These are phyloP conservation scores for Jamesozyma rosinii DNA, from an alignment of 805 yeast species.

Conservation along the genomic window DNA sequence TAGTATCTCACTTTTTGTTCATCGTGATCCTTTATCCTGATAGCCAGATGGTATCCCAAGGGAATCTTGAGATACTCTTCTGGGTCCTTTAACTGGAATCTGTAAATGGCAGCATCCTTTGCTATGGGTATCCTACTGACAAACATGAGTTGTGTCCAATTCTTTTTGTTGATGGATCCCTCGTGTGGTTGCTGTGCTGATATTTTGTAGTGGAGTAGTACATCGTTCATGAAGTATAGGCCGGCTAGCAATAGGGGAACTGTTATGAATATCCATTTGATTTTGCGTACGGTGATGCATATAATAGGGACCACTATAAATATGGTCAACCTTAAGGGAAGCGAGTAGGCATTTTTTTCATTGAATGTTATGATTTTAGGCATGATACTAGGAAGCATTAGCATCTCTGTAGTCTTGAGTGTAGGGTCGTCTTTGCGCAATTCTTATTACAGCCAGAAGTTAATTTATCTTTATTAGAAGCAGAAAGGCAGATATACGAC, in stretches of 20 bases:
- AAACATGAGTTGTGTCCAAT: slow-evolving; percentile 58
- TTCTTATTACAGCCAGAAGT: too few relatives aligned
- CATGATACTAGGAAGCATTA: not conserved
- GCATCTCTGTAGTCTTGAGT: not conserved
- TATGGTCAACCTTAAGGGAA: not conserved
- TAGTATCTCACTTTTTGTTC: slow-evolving; percentile 46
- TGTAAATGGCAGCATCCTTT: slow-evolving; percentile 58
- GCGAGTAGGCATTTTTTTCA: not conserved
- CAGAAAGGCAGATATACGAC: too few relatives aligned
- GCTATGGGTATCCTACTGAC: slow-evolving; percentile 62
- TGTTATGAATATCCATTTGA: not conserved
- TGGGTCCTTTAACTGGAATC: slow-evolving; percentile 54
- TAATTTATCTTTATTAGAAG: too few relatives aligned
- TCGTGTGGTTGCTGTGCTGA: not conserved
- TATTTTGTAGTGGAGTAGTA: not conserved
- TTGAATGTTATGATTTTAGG: not conserved
- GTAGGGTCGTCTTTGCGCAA: too few relatives aligned
- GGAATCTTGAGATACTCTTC: slow-evolving; percentile 57
- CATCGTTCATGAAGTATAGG: not conserved
- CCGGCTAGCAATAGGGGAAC: not conserved
- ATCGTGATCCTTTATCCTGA: slow-evolving; percentile 34
- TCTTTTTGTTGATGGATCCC: slow-evolving; percentile 36
- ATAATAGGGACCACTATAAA: not conserved
- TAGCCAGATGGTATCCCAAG: slow-evolving; percentile 65
- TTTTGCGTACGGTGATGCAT: not conserved